These are phyloP conservation scores for Coffea eugenioides DNA, from an alignment of 257 asterid species.

Conservation along the genomic window DNA sequence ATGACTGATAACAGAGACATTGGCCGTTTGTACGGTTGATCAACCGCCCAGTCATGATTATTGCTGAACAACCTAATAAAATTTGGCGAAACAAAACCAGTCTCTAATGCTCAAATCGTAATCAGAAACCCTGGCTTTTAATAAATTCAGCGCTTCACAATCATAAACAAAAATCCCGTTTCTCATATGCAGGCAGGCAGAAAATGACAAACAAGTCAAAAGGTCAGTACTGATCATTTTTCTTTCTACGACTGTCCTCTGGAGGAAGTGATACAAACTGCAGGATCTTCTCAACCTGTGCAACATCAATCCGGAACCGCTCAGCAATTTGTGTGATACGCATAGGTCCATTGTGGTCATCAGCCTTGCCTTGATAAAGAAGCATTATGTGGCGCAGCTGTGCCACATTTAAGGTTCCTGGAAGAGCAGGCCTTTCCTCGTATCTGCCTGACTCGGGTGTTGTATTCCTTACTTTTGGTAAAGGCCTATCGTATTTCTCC, in stretches of 20 bases:
- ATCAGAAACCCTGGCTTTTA: background rate
- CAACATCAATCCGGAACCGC: conserved; percentile 51
- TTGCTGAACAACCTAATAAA: background rate
- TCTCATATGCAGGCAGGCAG: background rate
- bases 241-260: conserved; percentile 44
- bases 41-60: background rate
- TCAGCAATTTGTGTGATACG: conserved; percentile 54
- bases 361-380: conserved; percentile 68
- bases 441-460: conserved; percentile 61
- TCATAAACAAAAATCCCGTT: background rate
- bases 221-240: conserved; percentile 18
- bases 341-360: conserved; percentile 63
- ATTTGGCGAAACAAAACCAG: background rate
- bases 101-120: background rate
- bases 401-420: conserved; percentile 72
- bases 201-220: background rate
- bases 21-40: background rate
- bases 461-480: conserved; percentile 80
- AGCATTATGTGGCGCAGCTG: conserved; percentile 73
- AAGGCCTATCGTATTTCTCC: conserved; percentile 64
- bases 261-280: conserved; percentile 69
- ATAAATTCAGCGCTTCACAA: background rate
- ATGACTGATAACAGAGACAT: background rate
- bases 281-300: conserved; percentile 66
- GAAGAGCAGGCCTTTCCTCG: conserved; percentile 71